phyloP scores from a whole-genome alignment of 805 yeast genomes.

The Blastobotrys attinorum region DNA sequence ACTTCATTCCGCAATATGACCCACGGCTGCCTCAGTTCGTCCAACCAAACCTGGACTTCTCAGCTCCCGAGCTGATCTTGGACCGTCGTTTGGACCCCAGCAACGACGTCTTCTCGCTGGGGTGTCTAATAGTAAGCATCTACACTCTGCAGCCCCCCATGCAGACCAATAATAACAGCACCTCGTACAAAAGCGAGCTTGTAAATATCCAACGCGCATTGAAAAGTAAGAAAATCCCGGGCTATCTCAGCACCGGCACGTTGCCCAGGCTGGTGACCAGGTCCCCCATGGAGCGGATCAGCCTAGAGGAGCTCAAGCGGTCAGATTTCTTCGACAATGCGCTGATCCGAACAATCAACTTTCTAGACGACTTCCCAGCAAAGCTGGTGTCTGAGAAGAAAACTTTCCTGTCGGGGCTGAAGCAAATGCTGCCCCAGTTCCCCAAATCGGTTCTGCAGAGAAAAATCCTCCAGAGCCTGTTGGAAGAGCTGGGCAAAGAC shows the following conservation, averaged over 20 bases:
- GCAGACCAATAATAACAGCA: constrained; percentile 43
- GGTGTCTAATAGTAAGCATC: constrained; percentile 62
- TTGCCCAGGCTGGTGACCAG: constrained; percentile 49
- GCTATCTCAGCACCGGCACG: constrained; percentile 39
- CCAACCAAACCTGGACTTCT: constrained; percentile 60
- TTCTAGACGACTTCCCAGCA: constrained; percentile 76
- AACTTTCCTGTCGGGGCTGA: constrained; percentile 59
- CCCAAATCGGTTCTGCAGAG: constrained; percentile 51
- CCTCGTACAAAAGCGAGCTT: constrained; percentile 41
- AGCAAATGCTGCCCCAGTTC: constrained; percentile 45
- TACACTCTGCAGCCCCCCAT: constrained; percentile 46
- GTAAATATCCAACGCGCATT: constrained; percentile 26
- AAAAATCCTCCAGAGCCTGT: constrained; percentile 66
- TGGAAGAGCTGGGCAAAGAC: constrained; percentile 39
- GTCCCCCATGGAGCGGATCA: constrained; percentile 47
- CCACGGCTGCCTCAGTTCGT: constrained; percentile 68
- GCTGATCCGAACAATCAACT: constrained; percentile 68
- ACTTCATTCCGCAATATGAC: constrained; percentile 61
- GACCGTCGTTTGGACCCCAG: constrained; percentile 56
- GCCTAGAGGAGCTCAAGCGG: constrained; percentile 60
- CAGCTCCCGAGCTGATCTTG: constrained; percentile 77
- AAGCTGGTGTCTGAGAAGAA: constrained; percentile 59
- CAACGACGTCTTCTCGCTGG: constrained; percentile 81
- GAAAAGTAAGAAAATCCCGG: constrained; percentile 52
- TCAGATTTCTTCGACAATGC: constrained; percentile 77